These are phyloP conservation scores for Hymenoscyphus albidus DNA, from an alignment of 2,329 filamentous ascomycete species.

Conservation along the genomic window DNA sequence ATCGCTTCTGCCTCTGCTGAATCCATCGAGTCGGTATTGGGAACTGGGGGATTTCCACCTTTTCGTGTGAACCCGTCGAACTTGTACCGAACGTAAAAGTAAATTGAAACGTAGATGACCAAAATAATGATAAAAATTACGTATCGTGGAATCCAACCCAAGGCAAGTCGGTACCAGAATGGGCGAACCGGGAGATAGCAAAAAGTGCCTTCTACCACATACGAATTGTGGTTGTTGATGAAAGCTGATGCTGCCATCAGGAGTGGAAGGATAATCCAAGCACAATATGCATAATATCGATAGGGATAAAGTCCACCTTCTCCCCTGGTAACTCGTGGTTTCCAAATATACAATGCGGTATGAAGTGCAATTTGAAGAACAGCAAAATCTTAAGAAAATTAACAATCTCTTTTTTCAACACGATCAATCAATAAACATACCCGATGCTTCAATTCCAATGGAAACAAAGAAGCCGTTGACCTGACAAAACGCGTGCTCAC, in stretches of 20 bases:
- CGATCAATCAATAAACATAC: constrained; percentile 34
- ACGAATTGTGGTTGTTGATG: constrained; percentile 50
- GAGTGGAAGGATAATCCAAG: constrained; percentile 55
- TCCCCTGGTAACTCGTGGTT: constrained; percentile 45
- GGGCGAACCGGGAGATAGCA: constrained; percentile 67
- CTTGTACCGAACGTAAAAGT: constrained; percentile 55
- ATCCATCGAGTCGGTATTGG: constrained; percentile 14
- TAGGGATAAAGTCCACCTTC: constrained; percentile 67
- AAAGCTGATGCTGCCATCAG: constrained; percentile 62
- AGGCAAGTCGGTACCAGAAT: constrained; percentile 63
- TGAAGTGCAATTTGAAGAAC: constrained; percentile 72
- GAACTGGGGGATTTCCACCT: constrained; percentile 12
- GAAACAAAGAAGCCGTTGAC: constrained; percentile 64
- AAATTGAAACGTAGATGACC: constrained; percentile 64
- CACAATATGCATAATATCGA: constrained; percentile 54
- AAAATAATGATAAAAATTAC: constrained; percentile 63
- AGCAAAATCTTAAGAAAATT: constrained; percentile 52
- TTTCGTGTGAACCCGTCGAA: constrained; percentile 30
- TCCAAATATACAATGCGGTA: constrained; percentile 67
- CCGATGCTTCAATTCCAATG: constrained; percentile 62
- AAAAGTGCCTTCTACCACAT: constrained; percentile 60
- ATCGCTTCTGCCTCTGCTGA: constrained; percentile 10
- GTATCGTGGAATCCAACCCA: constrained; percentile 73
- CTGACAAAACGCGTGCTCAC: constrained; percentile 59
- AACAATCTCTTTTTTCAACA: background rate